Base-by-base conservation (phyloP, 305 asterid species). In the Stenogyne calaminthoides region DNA sequence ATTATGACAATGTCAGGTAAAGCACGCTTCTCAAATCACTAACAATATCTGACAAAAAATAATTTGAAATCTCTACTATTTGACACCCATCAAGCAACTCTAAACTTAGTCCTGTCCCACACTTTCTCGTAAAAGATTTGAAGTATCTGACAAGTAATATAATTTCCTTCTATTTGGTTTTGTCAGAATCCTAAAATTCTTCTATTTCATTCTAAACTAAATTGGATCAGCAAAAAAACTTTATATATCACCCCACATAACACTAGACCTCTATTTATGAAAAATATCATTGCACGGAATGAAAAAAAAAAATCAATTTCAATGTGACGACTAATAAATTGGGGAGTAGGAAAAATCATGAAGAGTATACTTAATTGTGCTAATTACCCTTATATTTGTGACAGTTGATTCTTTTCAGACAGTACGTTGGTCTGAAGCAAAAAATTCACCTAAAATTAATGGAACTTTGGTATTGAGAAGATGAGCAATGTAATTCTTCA, bases 401-500 rank as follows among this genome's bases (percentile, higher is more conserved):
- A 54, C 65, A 57, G 49, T 37, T 29, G 55, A 63, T 49, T 51
- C 62, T 47, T 58, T 56, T 39, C 44, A 59, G 60, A 59, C 19
- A 69, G 70, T 44, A 57, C 58, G 55, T 69, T 25, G 64, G 14
- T 27, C 51, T n/a, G 62, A 54, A 22, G 52, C 9, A 51, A 49
- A 47, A 46, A 34, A 79, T 67, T 84, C 70, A 85, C 98, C 98
- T 79, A 92, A 88, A 76, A 90, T 89, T 59, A 92, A 76, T 14
- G 98, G 97, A 74, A 92, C 93, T 84, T 83, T 92, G 69, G 77
- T 82, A 61, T 90, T 83, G 69, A 93, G 83, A 73, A 70, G 81
- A 84, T 86, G 83, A 70, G 91, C 84, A 40, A 93, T 76, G 84
- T 80, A 93, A 85, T 93, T 93, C 95, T 90, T 93, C 86, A 80